Percentiles rank a stretch among this genome's conserved stretches.
These are phyloP conservation scores for Backusella liffmaniae DNA, from an alignment of 192 early-diverging fungal species.

Conservation along the genomic window DNA sequence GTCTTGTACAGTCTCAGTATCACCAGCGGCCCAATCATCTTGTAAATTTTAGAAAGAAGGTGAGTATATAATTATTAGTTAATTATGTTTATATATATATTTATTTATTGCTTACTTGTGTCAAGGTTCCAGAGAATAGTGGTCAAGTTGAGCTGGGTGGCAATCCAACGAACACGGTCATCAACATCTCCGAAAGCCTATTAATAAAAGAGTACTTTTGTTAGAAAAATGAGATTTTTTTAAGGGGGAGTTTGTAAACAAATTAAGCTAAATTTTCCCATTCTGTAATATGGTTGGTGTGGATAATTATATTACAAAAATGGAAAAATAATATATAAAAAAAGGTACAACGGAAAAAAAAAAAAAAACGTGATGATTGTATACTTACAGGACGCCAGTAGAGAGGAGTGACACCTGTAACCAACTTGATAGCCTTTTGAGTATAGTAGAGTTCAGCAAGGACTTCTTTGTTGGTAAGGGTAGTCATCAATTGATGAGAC, in stretches of 20 bases:
- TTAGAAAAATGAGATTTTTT: neutral
- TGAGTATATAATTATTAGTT: too few species aligned
- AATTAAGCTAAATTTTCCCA: neutral
- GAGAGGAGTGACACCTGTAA: slow-evolving; percentile 38
- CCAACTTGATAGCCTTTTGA: slow-evolving; percentile 43
- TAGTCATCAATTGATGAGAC: slow-evolving; percentile 54
- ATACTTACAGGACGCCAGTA: slow-evolving; percentile 37
- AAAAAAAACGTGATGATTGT: neutral
- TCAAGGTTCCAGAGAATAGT: slow-evolving; percentile 39
- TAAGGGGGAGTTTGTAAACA: neutral
- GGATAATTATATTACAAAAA: neutral
- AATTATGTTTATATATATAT: too few species aligned
- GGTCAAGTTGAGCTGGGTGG: slow-evolving; percentile 42
- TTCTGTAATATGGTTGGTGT: neutral
- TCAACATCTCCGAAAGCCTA: slow-evolving; percentile 57
- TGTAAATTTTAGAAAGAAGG: too few species aligned
- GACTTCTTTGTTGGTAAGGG: slow-evolving; percentile 44
- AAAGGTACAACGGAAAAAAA: neutral
- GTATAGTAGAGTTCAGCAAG: slow-evolving; percentile 57
- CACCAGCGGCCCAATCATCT: slow-evolving; percentile 32
- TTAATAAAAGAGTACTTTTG: neutral
- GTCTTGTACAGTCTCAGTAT: slow-evolving; percentile 6
- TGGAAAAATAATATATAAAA: neutral
- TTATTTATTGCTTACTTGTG: neutral
- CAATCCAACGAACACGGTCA: slow-evolving; percentile 55